phyloP scores from a whole-genome alignment of 306 rosid species.

The Leucaena leucocephala region DNA sequence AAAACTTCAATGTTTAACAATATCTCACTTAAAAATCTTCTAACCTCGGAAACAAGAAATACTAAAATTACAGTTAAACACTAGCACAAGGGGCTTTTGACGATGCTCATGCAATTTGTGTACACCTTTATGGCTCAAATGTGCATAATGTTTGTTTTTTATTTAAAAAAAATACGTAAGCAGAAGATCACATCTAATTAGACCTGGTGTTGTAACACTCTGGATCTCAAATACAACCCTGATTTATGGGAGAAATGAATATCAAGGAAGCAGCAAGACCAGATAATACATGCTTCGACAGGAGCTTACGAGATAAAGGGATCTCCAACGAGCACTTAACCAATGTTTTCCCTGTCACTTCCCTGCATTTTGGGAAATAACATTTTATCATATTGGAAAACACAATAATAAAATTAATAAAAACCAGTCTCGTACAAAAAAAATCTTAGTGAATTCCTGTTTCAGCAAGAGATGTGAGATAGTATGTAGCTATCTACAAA shows the following conservation, averaged over 20 bases:
- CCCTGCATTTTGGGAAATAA: conserved; percentile 51
- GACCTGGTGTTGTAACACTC: conserved; percentile 22
- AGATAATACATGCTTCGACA: conserved; percentile 64
- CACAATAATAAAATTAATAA: background rate
- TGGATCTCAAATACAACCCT: conserved; percentile 51
- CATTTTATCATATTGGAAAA: conserved; percentile 20
- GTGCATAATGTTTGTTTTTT: background rate
- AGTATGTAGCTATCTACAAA: background rate
- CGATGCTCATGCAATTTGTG: background rate
- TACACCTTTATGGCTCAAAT: conserved; percentile 5
- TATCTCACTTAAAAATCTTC: background rate
- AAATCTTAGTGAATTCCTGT: conserved; percentile 5
- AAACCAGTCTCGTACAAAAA: background rate
- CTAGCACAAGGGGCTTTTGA: conserved; percentile 12
- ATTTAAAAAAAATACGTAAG: background rate
- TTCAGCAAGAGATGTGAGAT: conserved; percentile 1
- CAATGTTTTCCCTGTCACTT: conserved; percentile 51
- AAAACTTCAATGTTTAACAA: background rate
- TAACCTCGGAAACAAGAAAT: background rate
- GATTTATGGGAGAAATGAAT: conserved; percentile 63
- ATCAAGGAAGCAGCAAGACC: conserved; percentile 77
- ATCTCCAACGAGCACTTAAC: conserved; percentile 56
- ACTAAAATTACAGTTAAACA: conserved; percentile 13
- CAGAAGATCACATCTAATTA: background rate
- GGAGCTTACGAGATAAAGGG: conserved; percentile 46